A percentile compares a stretch with the other conserved stretches of the same genome.
Evolutionary conservation across 2,329 filamentous ascomycete species (phyloP).

Genomic region (Neocatenulostroma microsporum): DNA sequence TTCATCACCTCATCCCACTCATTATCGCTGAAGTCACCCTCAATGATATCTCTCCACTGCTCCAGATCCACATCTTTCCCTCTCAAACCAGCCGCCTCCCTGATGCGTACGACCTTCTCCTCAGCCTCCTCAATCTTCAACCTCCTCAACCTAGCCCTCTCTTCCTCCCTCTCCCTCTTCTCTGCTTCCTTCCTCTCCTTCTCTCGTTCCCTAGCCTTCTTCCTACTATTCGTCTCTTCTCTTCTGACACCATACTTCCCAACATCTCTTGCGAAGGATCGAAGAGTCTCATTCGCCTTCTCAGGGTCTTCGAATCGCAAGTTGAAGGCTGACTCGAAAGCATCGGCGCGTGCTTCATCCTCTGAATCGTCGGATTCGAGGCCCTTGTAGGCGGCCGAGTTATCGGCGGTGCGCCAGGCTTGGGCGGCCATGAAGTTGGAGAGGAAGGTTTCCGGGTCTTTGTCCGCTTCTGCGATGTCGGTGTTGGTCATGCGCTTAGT

Average conservation of each 20-base stretch:
- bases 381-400: conserved; percentile 61
- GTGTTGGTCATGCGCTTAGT: conserved; percentile 44
- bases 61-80: conserved; percentile 58
- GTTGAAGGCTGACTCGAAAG: conserved; percentile 91
- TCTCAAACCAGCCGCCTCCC: conserved; percentile 75
- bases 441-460: conserved; percentile 85
- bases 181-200: conserved; percentile 69
- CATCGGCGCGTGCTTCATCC: conserved; percentile 66
- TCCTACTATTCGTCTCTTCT: conserved; percentile 74
- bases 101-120: conserved; percentile 77
- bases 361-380: conserved; percentile 90
- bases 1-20: conserved; percentile 89
- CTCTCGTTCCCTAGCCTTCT: conserved; percentile 71
- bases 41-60: conserved; percentile 76
- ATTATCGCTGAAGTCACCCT: conserved; percentile 81
- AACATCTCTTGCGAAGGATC: conserved; percentile 82
- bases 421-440: conserved; percentile 90
- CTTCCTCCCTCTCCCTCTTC: conserved; percentile 66
- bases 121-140: conserved; percentile 88
- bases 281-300: conserved; percentile 78
- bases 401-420: conserved; percentile 68
- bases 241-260: conserved; percentile 77
- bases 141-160: conserved; percentile 75
- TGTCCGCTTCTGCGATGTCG: conserved; percentile 69
- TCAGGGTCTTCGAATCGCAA: conserved; percentile 88